These are phyloP conservation scores for Nitzschia putrida DNA, from an alignment of 108 stramenopile species.

Conservation along the genomic window DNA sequence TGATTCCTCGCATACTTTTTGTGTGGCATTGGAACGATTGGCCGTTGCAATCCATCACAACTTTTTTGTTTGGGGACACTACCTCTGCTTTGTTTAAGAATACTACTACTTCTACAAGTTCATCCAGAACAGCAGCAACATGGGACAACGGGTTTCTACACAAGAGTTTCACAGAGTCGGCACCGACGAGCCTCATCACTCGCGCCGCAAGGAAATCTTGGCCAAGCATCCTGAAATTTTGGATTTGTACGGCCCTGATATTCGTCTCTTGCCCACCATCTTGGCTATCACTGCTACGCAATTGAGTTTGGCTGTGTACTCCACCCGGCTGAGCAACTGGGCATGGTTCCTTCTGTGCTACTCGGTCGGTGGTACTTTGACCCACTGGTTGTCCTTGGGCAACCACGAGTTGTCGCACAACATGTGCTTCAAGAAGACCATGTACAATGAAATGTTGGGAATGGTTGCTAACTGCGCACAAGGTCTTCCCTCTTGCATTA, in stretches of 20 bases:
- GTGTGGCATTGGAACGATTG: too few relatives aligned
- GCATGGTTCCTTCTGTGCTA: slow-evolving; percentile 59
- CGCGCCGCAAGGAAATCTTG: slow-evolving; percentile 75
- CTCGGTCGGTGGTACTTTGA: slow-evolving; percentile 73
- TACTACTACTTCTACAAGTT: too few relatives aligned
- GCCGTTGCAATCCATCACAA: too few relatives aligned
- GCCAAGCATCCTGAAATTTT: slow-evolving; percentile 79
- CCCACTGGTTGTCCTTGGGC: slow-evolving; percentile 84
- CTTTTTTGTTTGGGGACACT: too few relatives aligned
- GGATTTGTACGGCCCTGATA: slow-evolving; percentile 80
- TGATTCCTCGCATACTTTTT: too few relatives aligned
- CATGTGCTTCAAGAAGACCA: slow-evolving; percentile 67
- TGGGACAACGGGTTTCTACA: slow-evolving; percentile 44
- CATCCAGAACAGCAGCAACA: slow-evolving; percentile 4
- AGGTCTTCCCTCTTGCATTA: slow-evolving; percentile 77
- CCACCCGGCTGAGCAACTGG: slow-evolving; percentile 25
- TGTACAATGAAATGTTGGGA: slow-evolving; percentile 73
- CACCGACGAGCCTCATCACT: slow-evolving; percentile 53
- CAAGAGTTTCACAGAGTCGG: slow-evolving; percentile 24
- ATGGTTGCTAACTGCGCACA: slow-evolving; percentile 89
- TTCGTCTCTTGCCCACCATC: slow-evolving; percentile 65
- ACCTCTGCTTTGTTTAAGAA: too few relatives aligned
- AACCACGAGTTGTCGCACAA: slow-evolving; percentile 94
- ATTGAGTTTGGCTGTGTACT: slow-evolving; percentile 58
- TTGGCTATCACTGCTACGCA: slow-evolving; percentile 59